Evolutionary conservation across 495 filamentous ascomycete species (phyloP), one percentile per base, ranked within the genome.

Genomic region (Penicillium coprophilum): DNA sequence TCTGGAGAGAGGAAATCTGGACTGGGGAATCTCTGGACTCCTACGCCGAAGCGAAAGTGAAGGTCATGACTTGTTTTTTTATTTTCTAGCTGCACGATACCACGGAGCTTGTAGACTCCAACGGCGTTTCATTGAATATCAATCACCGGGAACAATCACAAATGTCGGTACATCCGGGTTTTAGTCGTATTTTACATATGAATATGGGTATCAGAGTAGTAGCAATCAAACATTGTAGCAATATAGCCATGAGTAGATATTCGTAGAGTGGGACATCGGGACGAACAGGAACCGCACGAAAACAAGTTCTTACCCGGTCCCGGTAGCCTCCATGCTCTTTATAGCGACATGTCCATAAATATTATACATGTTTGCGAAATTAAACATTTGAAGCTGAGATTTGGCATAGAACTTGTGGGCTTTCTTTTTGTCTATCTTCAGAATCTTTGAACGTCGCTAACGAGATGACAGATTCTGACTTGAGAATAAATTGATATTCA

Each of bases 21-120:
- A 32, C 64, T 82, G 53, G 76, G 73, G 57, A 78, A 79, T 67
- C 71, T 77, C 50, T 85, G 82, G 84, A 83, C 80, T 44, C 78
- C 82, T 9, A 85, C 81, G 43, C 77, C 82, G 45, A 73, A 59
- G 56, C 67, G 61, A 43, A 70, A 71, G 50, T 73, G 59, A 53
- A 50, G 10, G 30, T 46, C 21, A 60, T 50, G 60, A 57, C 56
- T 51, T 15, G 15, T 27, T 48, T 39, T 27, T 27, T 28, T 13
- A 17, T 40, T 17, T n/a, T 43, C 43, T 43, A 41, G 24, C 17
- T 31, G 36, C 24, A 46, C 36, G 20, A 54, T 46, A 54, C 52
- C 40, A 46, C 32, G 13, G 21, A 34, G 44, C 28, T 19, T 15
- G 31, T 47, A 47, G n/a, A 31, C 45, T 31, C 11, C 4, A 24